Evolutionary conservation across 768 basidiomycete species (phyloP).

Genomic region (Hygrophoropsis aurantiaca): DNA sequence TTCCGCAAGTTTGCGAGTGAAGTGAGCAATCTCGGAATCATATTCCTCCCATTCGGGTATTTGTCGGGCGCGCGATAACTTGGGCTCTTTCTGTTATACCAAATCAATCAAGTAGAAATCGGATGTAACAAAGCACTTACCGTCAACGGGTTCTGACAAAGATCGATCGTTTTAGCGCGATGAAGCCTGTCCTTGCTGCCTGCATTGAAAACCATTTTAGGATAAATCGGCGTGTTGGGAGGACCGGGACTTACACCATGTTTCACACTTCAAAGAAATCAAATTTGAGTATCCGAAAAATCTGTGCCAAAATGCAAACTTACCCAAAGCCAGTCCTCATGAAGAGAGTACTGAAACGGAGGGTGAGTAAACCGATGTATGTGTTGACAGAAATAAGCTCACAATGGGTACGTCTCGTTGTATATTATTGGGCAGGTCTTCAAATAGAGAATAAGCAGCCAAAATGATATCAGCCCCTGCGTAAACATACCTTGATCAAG

Average conservation of each 20-base stretch:
- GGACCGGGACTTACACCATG: constrained; percentile 75
- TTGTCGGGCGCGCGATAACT: constrained; percentile 86
- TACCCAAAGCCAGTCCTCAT: constrained; percentile 97
- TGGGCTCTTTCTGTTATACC: constrained; percentile 88
- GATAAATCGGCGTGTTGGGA: not conserved
- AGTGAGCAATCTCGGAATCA: constrained; percentile 84
- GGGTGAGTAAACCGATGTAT: not conserved
- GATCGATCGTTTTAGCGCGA: constrained; percentile 86
- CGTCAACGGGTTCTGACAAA: constrained; percentile 95
- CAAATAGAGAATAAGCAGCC: not conserved
- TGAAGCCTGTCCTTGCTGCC: constrained; percentile 82
- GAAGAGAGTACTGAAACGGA: constrained; percentile 68
- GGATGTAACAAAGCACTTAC: constrained; percentile 42
- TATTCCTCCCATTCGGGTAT: constrained; percentile 99
- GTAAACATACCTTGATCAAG: constrained; percentile 76
- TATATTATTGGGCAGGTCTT: constrained; percentile 95
- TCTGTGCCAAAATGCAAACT: constrained; percentile 19
- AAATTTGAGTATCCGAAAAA: constrained; percentile 7
- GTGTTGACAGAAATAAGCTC: constrained; percentile 26
- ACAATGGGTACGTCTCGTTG: constrained; percentile 93
- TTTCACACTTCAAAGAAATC: constrained; percentile 71
- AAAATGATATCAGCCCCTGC: not conserved
- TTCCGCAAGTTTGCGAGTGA: constrained; percentile 70
- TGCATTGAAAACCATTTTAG: constrained; percentile 22
- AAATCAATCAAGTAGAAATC: not conserved